phyloP scores from a whole-genome alignment of 140 eudicot species.

The Bidens hawaiensis region DNA sequence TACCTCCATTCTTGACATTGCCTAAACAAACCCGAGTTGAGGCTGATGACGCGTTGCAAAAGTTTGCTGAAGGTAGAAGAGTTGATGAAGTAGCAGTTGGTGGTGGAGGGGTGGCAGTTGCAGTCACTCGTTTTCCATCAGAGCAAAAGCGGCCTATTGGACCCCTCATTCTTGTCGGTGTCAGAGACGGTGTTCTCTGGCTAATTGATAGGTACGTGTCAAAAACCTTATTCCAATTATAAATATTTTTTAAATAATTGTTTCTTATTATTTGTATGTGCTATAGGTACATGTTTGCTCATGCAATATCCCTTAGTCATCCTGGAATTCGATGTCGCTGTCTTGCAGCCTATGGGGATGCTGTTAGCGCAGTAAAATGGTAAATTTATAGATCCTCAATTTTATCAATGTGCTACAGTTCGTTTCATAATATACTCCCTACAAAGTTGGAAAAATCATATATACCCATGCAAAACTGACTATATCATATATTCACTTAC shows the following conservation, averaged over 20 bases:
- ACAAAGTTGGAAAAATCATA: too few species aligned
- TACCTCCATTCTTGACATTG: conserved; percentile 86
- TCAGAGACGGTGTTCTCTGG: conserved; percentile 97
- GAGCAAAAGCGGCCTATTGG: conserved; percentile 98
- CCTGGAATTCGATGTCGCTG: conserved; percentile 99
- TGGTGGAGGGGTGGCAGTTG: conserved; percentile 98
- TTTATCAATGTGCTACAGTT: neutral
- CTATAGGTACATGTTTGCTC: conserved; percentile 88
- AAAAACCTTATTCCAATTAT: neutral
- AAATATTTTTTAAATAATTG: neutral
- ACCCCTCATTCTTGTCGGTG: conserved; percentile 91
- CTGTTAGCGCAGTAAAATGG: conserved; percentile 99
- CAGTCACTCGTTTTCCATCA: conserved; percentile 93
- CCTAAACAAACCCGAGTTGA: conserved; percentile 77
- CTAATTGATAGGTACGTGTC: conserved; percentile 68
- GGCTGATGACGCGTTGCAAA: conserved; percentile 56
- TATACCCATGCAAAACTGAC: too few species aligned
- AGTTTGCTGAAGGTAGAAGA: conserved; percentile 65
- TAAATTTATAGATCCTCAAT: conserved; percentile 13
- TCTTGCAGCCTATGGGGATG: conserved; percentile 99
- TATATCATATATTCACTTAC: too few species aligned
- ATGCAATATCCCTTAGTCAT: conserved; percentile 95
- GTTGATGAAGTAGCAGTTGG: conserved; percentile 90
- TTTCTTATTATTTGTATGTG: neutral
- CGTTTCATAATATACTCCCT: neutral